Base-by-base conservation (phyloP, 306 rosid genomes). In the Pyrus communis region DNA sequence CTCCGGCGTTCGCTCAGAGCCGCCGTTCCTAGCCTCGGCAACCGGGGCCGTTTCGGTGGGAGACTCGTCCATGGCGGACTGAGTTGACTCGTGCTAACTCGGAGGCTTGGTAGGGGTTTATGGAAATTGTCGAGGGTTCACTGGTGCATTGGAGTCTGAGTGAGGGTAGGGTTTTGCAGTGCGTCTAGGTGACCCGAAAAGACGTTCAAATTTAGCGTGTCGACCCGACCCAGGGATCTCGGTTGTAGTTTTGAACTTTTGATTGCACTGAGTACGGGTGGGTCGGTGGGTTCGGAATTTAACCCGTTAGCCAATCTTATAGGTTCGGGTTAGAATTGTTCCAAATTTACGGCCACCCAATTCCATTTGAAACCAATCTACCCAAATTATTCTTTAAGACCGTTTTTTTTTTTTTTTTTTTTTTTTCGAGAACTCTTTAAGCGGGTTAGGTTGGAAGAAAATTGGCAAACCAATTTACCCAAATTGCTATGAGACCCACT, bases 1-100 rank as follows among this genome's bases (percentile, higher is more conserved):
- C 69, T 91, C 88, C 4, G 93, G 78, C 38, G 90, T 91, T 60
- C 27, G 63, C 63, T 77, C 74, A 42, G 66, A 49, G n/a, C 14
- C 42, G 14, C 27, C 79, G 69, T 73, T 79, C 2, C 75, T 43
- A 73, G 40, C 79, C 30, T 18, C 59, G 12, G 76, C 73, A 59
- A 43, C 65, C 76, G 67, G 35, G 0, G 27, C 51, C 33, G 51
- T 23, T 31, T 76, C 82, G 2, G 77, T 57, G 31, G 19, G 9
- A 67, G 81, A 61, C 74, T 74, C 84, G 80, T 83, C 85, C 86
- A 78, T 84, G 77, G 45, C 51, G 18, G 46, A 38, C 22, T 79
- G 85, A 81, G 82, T 75, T 14, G 63, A 67, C 57, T 54, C 46
- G 61, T 74, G 63, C 61, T 76, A 49, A 30, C 74, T 57, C 31